Conservation (phyloP, 805 yeast species). For the fission yeast (Schizosaccharomyces pombe) region DNA sequence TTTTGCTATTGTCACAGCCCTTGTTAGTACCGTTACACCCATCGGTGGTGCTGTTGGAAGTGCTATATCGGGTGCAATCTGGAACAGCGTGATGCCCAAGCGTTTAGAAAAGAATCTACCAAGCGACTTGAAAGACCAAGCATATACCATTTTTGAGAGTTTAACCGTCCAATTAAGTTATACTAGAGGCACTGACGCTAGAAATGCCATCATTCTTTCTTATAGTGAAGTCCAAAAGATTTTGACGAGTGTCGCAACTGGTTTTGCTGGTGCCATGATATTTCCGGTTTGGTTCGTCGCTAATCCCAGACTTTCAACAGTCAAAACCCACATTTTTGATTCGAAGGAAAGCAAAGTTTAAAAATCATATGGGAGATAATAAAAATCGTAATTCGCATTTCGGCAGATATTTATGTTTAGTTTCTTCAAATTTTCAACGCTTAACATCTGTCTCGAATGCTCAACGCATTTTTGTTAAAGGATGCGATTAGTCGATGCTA, state of each 20-base stretch:
- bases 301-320: not conserved
- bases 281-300: not conserved
- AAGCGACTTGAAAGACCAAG: constrained; percentile 7
- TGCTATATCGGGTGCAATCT: constrained; percentile 36
- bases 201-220: constrained; percentile 9
- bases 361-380: no score
- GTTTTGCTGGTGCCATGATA: not conserved
- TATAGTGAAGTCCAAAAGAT: constrained; percentile 10
- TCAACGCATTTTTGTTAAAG: no score
- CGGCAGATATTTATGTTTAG: no score
- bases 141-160: constrained; percentile 7
- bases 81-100: constrained; percentile 22
- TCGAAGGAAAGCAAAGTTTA: not conserved
- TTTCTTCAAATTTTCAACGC: no score
- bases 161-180: constrained; percentile 7
- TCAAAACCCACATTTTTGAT: not conserved
- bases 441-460: no score
- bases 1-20: constrained; percentile 31
- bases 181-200: constrained; percentile 33
- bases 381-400: no score
- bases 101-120: constrained; percentile 14
- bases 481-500: no score
- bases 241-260: constrained; percentile 6
- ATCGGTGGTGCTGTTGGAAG: constrained; percentile 38
- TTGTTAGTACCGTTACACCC: constrained; percentile 27